These are phyloP conservation scores for Trichoderma gracile DNA, from an alignment of 2,329 filamentous ascomycete genomes.

Conservation along the genomic window DNA sequence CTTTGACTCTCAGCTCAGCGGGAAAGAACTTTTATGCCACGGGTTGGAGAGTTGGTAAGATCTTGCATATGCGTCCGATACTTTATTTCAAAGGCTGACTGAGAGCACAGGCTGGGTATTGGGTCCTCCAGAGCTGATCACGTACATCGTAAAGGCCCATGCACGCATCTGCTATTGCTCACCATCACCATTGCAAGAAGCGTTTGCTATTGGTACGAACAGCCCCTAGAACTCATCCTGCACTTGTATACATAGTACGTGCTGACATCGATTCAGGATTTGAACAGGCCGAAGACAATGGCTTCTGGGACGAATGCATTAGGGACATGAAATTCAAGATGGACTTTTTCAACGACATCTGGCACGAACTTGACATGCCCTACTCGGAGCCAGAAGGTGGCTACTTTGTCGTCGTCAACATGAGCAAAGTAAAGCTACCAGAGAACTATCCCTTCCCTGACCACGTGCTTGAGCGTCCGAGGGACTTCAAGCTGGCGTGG, in stretches of 20 bases:
- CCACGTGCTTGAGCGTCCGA: background rate
- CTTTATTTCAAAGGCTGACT: background rate
- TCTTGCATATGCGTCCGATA: too few species aligned
- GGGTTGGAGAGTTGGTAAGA: slow-evolving; percentile 13
- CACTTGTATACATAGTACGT: background rate
- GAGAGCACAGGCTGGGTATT: slow-evolving; percentile 1
- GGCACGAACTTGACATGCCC: slow-evolving; percentile 10
- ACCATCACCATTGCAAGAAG: slow-evolving; percentile 10
- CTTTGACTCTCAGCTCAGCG: slow-evolving; percentile 5
- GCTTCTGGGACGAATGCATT: slow-evolving; percentile 13
- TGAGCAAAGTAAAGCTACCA: slow-evolving; percentile 10
- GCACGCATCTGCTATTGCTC: slow-evolving; percentile 11
- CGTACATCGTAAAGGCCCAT: slow-evolving; percentile 8
- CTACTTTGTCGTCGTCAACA: slow-evolving; percentile 11
- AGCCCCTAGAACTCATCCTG: too few species aligned
- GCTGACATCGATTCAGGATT: background rate
- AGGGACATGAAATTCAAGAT: slow-evolving; percentile 15
- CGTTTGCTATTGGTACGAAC: slow-evolving; percentile 8
- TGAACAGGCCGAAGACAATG: slow-evolving; percentile 8
- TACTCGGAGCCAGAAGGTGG: slow-evolving; percentile 13
- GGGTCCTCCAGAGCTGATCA: background rate
- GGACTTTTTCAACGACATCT: slow-evolving; percentile 11
- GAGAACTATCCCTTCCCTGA: background rate
- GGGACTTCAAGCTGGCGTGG: slow-evolving; percentile 16
- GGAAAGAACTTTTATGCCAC: slow-evolving; percentile 20